These are phyloP conservation scores for Paspalum vaginatum DNA, from an alignment of 176 grass and related monocot genomes.

Conservation along the genomic window DNA sequence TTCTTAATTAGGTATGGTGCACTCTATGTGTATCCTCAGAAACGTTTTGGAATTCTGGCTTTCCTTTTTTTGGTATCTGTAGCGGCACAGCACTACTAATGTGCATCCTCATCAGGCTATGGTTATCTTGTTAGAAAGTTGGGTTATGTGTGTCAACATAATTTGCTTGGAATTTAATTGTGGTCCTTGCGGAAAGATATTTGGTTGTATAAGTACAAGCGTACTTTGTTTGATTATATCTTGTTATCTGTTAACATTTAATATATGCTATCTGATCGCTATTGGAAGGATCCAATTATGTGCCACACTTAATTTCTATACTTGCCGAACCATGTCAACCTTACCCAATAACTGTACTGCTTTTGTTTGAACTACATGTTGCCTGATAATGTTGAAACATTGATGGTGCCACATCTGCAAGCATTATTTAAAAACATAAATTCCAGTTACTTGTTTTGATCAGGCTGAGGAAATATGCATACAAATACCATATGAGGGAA, in stretches of 20 bases:
- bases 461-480: background rate
- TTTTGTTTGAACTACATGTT: conserved; percentile 6
- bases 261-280: background rate
- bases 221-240: conserved; percentile 5
- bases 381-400: background rate
- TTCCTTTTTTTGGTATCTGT: background rate
- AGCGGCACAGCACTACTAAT: background rate
- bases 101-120: background rate
- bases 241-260: background rate
- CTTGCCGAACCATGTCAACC: conserved; percentile 3
- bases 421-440: background rate
- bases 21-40: background rate
- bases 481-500: background rate
- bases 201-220: background rate
- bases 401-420: background rate
- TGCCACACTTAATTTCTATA: background rate
- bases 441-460: too few relatives aligned
- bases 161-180: conserved; percentile 16
- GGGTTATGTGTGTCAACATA: background rate
- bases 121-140: background rate
- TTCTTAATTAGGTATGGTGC: conserved; percentile 1
- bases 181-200: background rate
- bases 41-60: background rate
- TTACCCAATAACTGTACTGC: background rate
- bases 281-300: background rate